Base-by-base conservation (phyloP, 2,329 filamentous ascomycete genomes). In the Pseudogymnoascus sp. region DNA sequence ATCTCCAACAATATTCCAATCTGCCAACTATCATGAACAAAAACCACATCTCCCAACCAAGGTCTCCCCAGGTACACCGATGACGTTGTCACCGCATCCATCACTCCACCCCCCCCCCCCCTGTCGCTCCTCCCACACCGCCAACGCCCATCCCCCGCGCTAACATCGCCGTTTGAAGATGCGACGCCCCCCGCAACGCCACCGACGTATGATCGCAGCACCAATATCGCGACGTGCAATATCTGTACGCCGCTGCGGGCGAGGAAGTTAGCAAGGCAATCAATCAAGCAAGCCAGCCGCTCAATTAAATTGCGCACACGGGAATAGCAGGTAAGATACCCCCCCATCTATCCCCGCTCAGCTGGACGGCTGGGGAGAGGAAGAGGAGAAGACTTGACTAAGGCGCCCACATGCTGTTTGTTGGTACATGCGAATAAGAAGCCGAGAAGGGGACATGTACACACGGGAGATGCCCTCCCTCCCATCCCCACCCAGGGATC, bases 121-220 rank as follows among this genome's bases (percentile, higher is more conserved):
- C 25, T 53, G 47, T 53, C 47, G 47, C 47, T 53, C 47, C 44
- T 53, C 44, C 44, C 23, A 50, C 44, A 50, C 44, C 23, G 44
- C 44, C 44, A 28, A 16, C 14, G 12, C 12, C 21, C 11, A 6
- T 42, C 23, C 44, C 44, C 23, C 44, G 23, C 23, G 44, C 44
- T 50, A 50, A 12, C 12, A n/a, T 4, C 44, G 44, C 44, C 44
- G 44, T 50, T 50, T 50, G 44, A 50, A 50, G 44, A 50, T 53
- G 47, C 47, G 47, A 53, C 47, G 47, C 47, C 47, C 25, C 47
- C 25, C 47, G 47, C 47, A 53, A 53, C 47, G 47, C 47, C 47
- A 53, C 25, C 47, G 47, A 53, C 47, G 47, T 53, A 53, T 28
- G 44, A 3, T n/a, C 18, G 2, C 44, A 28, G 5, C 21, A 28